A percentile compares a stretch with the other conserved stretches of the same genome.
phyloP scores from a whole-genome alignment of 139 green algal species.

The Micractinium sp. region DNA sequence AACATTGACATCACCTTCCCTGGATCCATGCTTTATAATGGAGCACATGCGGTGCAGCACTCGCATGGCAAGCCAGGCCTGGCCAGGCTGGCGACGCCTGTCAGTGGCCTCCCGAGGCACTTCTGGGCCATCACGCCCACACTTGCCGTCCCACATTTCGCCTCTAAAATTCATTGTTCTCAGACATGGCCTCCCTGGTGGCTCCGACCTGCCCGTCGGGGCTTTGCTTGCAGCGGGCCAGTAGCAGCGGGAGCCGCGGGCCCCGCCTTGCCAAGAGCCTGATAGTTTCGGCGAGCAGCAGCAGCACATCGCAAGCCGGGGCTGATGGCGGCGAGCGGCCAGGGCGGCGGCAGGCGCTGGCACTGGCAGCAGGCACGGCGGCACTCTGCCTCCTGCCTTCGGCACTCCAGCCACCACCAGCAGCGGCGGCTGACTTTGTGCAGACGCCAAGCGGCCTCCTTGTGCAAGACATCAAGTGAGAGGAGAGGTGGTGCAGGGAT shows the following conservation, averaged over 20 bases:
- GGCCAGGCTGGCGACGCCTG: too few species aligned
- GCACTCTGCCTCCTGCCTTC: background rate
- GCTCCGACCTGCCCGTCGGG: background rate
- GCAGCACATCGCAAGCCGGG: background rate
- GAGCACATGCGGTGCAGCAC: too few species aligned
- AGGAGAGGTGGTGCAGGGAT: background rate
- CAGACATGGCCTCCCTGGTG: background rate
- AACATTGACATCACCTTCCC: too few species aligned
- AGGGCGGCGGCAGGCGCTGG: slow-evolving; percentile 7
- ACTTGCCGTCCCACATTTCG: too few species aligned
- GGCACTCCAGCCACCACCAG: background rate
- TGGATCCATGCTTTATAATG: too few species aligned
- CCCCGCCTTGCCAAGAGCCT: background rate
- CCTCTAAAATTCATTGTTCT: background rate
- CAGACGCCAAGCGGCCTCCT: slow-evolving; percentile 24
- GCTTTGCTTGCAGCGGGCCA: background rate
- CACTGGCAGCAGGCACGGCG: background rate
- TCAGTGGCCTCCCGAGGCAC: too few species aligned
- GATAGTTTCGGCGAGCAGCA: background rate
- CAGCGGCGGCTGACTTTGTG: slow-evolving; percentile 6
- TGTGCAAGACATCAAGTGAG: slow-evolving; percentile 22
- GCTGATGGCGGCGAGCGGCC: background rate
- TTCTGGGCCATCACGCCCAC: too few species aligned
- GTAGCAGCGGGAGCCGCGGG: background rate
- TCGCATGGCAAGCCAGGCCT: too few species aligned